Percentiles rank a stretch among this genome's conserved stretches.
These are phyloP conservation scores for Chlorella sorokiniana DNA, from an alignment of 139 green algal genomes.

Conservation along the genomic window DNA sequence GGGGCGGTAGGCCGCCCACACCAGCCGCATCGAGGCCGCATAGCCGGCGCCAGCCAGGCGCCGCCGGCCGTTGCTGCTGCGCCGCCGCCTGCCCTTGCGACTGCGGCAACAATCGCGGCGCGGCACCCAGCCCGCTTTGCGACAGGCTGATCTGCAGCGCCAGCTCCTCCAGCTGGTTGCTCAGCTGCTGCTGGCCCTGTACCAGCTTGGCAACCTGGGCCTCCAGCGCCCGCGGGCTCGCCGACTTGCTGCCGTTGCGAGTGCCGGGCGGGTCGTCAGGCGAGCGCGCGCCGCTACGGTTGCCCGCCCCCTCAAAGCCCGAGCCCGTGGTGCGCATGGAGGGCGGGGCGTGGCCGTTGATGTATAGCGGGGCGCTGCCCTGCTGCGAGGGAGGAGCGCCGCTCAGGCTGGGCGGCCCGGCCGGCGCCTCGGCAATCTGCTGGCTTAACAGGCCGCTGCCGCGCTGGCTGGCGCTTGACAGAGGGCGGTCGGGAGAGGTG, in stretches of 20 bases:
- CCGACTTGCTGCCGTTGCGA: conserved; percentile 13
- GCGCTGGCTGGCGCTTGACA: not conserved
- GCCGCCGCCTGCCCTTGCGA: not conserved
- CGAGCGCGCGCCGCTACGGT: conserved; percentile 1
- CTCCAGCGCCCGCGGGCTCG: conserved; percentile 22
- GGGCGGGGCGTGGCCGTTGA: conserved; percentile 6
- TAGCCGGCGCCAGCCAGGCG: not conserved
- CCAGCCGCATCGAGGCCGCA: not conserved
- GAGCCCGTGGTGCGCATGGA: not conserved
- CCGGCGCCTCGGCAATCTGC: conserved; percentile 12
- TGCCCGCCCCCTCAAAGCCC: not conserved
- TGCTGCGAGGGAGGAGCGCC: not conserved
- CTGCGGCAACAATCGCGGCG: not conserved
- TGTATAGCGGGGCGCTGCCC: not conserved
- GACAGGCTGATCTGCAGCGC: conserved; percentile 37
- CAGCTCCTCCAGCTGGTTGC: conserved; percentile 45
- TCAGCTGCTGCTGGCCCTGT: conserved; percentile 39
- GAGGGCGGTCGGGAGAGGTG: not conserved
- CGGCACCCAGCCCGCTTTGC: conserved; percentile 9
- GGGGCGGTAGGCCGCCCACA: not conserved
- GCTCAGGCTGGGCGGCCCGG: not conserved
- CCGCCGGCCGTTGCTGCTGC: not conserved
- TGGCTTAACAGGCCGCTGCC: conserved; percentile 36
- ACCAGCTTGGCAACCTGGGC: conserved; percentile 32
- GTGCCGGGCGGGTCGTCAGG: conserved; percentile 3